Base-by-base conservation (phyloP, 169 alveolate genomes). In the Plasmodium chabaudi region DNA sequence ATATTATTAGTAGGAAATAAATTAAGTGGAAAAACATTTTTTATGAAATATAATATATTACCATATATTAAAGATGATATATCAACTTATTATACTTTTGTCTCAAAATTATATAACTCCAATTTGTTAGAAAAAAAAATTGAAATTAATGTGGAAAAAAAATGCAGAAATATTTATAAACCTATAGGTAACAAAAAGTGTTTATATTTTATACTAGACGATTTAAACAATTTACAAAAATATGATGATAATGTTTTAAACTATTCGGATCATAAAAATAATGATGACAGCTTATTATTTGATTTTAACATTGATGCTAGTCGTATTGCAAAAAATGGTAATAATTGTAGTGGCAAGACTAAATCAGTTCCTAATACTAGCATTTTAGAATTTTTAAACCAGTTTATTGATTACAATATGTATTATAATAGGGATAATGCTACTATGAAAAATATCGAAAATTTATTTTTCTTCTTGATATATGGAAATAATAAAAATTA, bases 21-120 rank as follows among this genome's bases (percentile, higher is more conserved):
- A 86, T 86, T 57, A 57, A 86, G 91, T 19, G 91, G 91, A 51
- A 86, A 86, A 70, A 86, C 91, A 0, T 86, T 86, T 72, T 86
- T 86, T 73, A 86, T 86, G 91, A 86, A 86, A 15, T 70, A 71
- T 59, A 86, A 86, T 47, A 69, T 86, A 19, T 70, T 86, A 23
- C 91, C 91, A 13, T 86, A 57, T 57, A 34, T 86, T n/a, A 68
- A 86, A 63, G 91, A 86, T 1, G 91, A 86, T 39, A 86, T 86
- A 23, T 70, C 86, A 47, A 69, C 68, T 47, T 86, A 86, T 59
- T 86, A 86, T 44, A 86, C 87, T 44, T 86, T 86, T 53, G 61
- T 86, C 51, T 86, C 91, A 1, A 68, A 86, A 42, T 73, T 86
- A 12, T 86, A 27, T 73, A 68, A 86, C 57, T 86, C 91, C 4